Conservation (phyloP, 768 basidiomycete genomes). For the Mycena haematopus region DNA sequence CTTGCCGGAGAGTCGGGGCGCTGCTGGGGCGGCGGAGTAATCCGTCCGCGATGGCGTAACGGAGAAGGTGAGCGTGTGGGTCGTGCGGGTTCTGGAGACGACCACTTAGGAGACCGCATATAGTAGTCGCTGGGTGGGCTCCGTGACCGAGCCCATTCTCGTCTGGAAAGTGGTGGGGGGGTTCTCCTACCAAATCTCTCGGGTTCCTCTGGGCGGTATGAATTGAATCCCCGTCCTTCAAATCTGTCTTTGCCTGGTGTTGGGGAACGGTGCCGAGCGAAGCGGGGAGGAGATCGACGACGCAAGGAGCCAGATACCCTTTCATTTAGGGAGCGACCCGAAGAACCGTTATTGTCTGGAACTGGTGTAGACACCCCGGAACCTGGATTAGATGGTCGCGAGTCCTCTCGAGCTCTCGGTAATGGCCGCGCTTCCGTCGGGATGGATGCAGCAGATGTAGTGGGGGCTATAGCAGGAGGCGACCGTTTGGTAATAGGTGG, state of each 20-base stretch:
- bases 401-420: not conserved
- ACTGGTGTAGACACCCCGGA: conserved; percentile 2
- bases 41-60: not conserved
- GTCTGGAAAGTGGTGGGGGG: not conserved
- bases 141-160: too few relatives aligned
- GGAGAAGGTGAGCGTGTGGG: not conserved
- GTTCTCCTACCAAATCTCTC: not conserved
- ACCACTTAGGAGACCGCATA: too few relatives aligned
- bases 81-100: not conserved
- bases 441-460: not conserved
- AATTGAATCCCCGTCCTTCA: not conserved
- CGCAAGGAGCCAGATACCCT: not conserved
- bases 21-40: conserved; percentile 1
- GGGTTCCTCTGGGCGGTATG: conserved; percentile 1
- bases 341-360: not conserved
- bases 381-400: conserved; percentile 1
- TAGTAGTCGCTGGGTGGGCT: too few relatives aligned
- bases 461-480: not conserved
- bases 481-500: not conserved
- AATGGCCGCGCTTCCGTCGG: not conserved
- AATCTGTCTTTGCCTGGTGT: conserved; percentile 15
- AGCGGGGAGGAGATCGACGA: not conserved
- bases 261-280: conserved; percentile 4
- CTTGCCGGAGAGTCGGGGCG: not conserved
- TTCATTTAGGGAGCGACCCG: conserved; percentile 2